A percentile compares a stretch with the other conserved stretches of the same genome.
Conservation (phyloP, 192 early-diverging fungal genomes). For the Oehlia diaphana region DNA sequence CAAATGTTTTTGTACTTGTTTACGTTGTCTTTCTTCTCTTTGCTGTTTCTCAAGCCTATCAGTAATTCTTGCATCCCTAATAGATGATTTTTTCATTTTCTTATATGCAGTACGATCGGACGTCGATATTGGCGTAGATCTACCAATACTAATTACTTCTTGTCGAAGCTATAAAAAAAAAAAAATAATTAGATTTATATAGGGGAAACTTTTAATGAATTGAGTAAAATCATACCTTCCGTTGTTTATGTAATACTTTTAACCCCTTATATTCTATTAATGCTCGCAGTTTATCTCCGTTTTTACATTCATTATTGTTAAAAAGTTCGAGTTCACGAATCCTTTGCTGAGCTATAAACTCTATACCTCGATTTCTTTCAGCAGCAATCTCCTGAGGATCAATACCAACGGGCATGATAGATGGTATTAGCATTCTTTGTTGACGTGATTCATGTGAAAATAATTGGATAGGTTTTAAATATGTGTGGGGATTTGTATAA, state of each 20-base stretch:
- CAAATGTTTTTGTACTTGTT: slow-evolving; percentile 80
- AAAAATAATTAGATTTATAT: background rate
- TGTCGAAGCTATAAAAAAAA: slow-evolving; percentile 54
- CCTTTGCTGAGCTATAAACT: slow-evolving; percentile 70
- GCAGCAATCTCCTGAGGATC: slow-evolving; percentile 73
- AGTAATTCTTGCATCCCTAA: slow-evolving; percentile 83
- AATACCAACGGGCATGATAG: slow-evolving; percentile 73
- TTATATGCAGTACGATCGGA: slow-evolving; percentile 77
- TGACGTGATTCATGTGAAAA: slow-evolving; percentile 55
- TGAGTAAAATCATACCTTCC: slow-evolving; percentile 61
- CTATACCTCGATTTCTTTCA: slow-evolving; percentile 75
- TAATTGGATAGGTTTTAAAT: slow-evolving; percentile 55
- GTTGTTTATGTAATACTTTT: background rate
- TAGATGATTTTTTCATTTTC: slow-evolving; percentile 78
- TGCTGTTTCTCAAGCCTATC: slow-evolving; percentile 91
- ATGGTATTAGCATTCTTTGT: slow-evolving; percentile 73
- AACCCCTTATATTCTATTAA: background rate
- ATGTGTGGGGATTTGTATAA: slow-evolving; percentile 56
- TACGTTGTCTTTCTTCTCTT: slow-evolving; percentile 80
- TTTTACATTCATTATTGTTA: background rate
- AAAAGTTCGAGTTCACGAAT: slow-evolving; percentile 71
- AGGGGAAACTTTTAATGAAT: no score
- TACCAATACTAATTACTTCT: slow-evolving; percentile 72
- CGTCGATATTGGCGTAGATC: slow-evolving; percentile 77
- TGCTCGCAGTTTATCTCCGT: background rate